These are phyloP conservation scores for Picochlorum sp. DNA, from an alignment of 139 green algal species.

Conservation along the genomic window DNA sequence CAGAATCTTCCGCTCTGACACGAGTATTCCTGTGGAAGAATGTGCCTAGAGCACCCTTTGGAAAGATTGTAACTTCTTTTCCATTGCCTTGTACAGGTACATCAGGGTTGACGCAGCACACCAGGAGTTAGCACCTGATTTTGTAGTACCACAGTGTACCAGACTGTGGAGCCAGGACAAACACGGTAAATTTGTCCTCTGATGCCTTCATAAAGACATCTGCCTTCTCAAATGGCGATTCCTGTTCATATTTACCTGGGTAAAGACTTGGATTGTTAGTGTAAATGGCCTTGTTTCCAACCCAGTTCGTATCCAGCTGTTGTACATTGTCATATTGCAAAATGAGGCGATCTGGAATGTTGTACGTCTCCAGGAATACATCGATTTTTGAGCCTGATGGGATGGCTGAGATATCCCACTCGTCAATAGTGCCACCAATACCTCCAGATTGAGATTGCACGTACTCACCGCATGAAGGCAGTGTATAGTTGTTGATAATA, in stretches of 20 bases:
- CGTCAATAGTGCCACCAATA: neutral
- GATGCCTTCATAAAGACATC: neutral
- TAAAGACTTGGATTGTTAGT: neutral
- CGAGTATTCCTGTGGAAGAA: neutral
- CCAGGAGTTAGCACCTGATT: neutral
- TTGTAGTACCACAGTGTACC: neutral
- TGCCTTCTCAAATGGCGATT: neutral
- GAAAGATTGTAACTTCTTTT: neutral
- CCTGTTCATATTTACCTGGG: neutral
- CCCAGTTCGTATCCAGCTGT: neutral
- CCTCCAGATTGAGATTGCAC: neutral
- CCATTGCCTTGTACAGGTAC: neutral
- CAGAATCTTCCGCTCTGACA: neutral
- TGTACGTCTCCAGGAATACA: neutral
- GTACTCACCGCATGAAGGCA: neutral
- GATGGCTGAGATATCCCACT: conserved; percentile 3
- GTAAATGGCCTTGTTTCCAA: neutral
- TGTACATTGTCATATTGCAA: neutral
- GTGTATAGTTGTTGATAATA: neutral
- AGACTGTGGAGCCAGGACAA: conserved; percentile 1
- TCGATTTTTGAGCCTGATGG: neutral
- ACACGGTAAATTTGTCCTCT: neutral
- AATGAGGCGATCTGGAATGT: neutral
- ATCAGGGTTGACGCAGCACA: neutral
- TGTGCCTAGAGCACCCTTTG: neutral